phyloP scores from a whole-genome alignment of 2,329 filamentous ascomycete species.

The Phoma sp. region DNA sequence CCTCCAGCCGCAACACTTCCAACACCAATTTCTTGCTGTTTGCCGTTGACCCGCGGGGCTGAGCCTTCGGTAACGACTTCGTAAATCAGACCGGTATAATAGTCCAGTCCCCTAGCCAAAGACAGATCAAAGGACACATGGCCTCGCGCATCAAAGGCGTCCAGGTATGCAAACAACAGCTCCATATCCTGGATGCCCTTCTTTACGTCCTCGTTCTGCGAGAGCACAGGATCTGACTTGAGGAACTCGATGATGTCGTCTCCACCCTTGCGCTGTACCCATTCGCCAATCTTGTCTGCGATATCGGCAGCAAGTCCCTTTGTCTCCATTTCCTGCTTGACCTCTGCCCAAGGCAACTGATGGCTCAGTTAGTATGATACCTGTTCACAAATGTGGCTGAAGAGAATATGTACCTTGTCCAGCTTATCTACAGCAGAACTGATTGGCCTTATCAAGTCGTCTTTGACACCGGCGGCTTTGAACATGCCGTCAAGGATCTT shows the following conservation, averaged over 20 bases:
- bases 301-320: slow-evolving; percentile 79
- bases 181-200: slow-evolving; percentile 81
- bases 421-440: slow-evolving; percentile 95
- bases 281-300: slow-evolving; percentile 86
- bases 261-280: slow-evolving; percentile 77
- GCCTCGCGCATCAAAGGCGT: slow-evolving; percentile 74
- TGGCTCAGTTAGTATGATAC: slow-evolving; percentile 17
- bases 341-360: slow-evolving; percentile 77
- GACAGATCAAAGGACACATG: slow-evolving; percentile 88
- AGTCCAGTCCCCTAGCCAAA: slow-evolving; percentile 88
- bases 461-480: slow-evolving; percentile 85
- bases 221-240: slow-evolving; percentile 31
- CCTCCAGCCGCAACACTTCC: slow-evolving; percentile 89
- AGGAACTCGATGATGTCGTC: slow-evolving; percentile 67
- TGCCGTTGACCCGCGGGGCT: slow-evolving; percentile 55
- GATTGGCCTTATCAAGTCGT: slow-evolving; percentile 85
- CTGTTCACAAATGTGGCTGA: not conserved
- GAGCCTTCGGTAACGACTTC: slow-evolving; percentile 86
- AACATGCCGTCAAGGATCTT: slow-evolving; percentile 94
- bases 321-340: slow-evolving; percentile 91
- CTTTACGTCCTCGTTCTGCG: slow-evolving; percentile 71
- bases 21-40: slow-evolving; percentile 65
- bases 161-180: slow-evolving; percentile 80
- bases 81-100: slow-evolving; percentile 90
- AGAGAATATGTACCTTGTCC: slow-evolving; percentile 68